Evolutionary conservation across 139 green algal species (phyloP).

Genomic region (Klebsormidium nitens): DNA sequence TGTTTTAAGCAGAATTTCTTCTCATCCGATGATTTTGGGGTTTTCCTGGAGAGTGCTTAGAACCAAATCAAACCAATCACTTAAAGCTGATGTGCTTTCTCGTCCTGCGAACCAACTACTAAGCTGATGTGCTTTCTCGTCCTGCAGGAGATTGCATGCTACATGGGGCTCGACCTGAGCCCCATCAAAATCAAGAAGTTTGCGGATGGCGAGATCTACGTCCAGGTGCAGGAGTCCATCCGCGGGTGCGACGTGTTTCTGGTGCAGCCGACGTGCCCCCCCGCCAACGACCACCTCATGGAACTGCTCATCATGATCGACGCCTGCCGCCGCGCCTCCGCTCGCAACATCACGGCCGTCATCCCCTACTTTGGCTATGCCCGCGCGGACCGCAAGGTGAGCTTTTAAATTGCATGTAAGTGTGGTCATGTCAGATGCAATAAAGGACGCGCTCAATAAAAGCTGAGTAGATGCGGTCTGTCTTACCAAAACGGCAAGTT

Average conservation of each 20-base stretch:
- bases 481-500: too few relatives aligned
- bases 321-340: constrained; percentile 84
- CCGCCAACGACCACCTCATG: constrained; percentile 97
- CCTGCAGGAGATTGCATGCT: constrained; percentile 83
- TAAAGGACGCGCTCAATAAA: too few relatives aligned
- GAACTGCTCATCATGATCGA: constrained; percentile 96
- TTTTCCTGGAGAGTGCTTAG: too few relatives aligned
- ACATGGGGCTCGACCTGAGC: constrained; percentile 91
- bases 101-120: too few relatives aligned
- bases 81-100: too few relatives aligned
- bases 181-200: constrained; percentile 95
- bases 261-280: constrained; percentile 90
- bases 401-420: too few relatives aligned
- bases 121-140: too few relatives aligned
- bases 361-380: constrained; percentile 77
- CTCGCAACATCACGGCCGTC: constrained; percentile 93
- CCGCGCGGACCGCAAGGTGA: constrained; percentile 87
- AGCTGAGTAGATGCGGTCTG: too few relatives aligned
- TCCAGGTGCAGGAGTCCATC: constrained; percentile 94
- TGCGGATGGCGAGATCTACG: constrained; percentile 98
- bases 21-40: too few relatives aligned
- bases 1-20: too few relatives aligned
- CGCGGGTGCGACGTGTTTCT: constrained; percentile 98
- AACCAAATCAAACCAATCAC: too few relatives aligned
- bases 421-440: too few relatives aligned